A percentile compares a stretch with the other conserved stretches of the same genome.
Conservation (phyloP, 306 rosid species). For the Quercus suber region DNA sequence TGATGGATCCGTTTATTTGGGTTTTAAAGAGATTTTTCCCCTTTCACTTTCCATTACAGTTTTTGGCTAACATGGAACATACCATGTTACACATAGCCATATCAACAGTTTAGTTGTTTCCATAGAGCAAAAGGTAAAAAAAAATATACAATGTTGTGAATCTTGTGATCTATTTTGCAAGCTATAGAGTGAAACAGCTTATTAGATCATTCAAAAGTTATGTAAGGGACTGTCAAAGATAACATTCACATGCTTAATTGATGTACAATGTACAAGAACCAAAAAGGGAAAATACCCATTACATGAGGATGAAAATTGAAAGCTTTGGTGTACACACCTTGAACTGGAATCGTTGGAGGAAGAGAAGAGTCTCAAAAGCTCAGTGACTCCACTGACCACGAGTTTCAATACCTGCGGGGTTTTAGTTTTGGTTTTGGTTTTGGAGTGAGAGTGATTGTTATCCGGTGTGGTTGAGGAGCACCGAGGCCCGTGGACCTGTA, state of each 20-base stretch:
- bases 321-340: no score
- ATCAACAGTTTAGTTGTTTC: not conserved
- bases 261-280: no score
- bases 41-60: not conserved
- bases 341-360: slow-evolving; percentile 16
- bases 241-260: no score
- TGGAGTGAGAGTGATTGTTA: not conserved
- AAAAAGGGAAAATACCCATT: slow-evolving; percentile 30
- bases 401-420: slow-evolving; percentile 57
- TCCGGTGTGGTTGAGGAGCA: slow-evolving; percentile 29
- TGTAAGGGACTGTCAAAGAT: no score
- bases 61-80: not conserved
- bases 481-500: slow-evolving; percentile 16
- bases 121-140: not conserved
- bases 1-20: no score
- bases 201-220: not conserved
- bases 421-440: slow-evolving; percentile 13
- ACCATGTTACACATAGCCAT: not conserved
- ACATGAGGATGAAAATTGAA: no score
- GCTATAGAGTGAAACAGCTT: not conserved
- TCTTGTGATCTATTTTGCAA: not conserved
- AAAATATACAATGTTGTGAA: not conserved
- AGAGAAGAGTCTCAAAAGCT: slow-evolving; percentile 67
- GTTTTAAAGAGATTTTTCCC: no score
- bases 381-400: slow-evolving; percentile 66